Evolutionary conservation across 2,329 filamentous ascomycete genomes (phyloP).

Genomic region (Seiridium unicorne): DNA sequence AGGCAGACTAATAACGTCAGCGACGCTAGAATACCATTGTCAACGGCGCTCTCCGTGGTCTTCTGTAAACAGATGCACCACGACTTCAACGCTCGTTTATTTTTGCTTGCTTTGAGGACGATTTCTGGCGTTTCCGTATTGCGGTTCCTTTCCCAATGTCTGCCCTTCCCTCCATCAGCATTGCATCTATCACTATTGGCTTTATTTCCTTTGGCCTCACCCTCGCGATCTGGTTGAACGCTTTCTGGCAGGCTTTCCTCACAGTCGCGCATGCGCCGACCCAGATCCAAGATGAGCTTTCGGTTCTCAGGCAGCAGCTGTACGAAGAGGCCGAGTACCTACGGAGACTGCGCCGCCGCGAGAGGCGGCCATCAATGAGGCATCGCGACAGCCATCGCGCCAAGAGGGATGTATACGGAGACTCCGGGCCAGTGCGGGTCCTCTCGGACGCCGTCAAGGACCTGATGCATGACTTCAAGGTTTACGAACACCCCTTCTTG

Average conservation of each 20-base stretch:
- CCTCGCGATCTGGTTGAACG: constrained; percentile 3
- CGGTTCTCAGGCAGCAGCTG: constrained; percentile 1
- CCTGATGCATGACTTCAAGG: constrained; percentile 5
- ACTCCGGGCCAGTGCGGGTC: neutral
- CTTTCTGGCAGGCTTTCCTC: constrained; percentile 4
- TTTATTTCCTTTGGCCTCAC: constrained; percentile 7
- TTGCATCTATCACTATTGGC: neutral
- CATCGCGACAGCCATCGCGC: neutral
- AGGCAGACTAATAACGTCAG: too few species aligned
- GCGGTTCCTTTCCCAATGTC: neutral
- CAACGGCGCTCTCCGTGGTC: too few species aligned
- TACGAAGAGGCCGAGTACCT: constrained; percentile 5
- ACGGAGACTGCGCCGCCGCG: neutral
- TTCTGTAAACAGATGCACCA: too few species aligned
- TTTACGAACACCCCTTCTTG: constrained; percentile 1
- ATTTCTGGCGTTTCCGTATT: too few species aligned
- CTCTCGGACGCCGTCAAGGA: constrained; percentile 2
- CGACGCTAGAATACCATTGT: too few species aligned
- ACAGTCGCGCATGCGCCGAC: neutral
- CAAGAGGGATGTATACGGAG: neutral
- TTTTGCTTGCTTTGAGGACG: too few species aligned
- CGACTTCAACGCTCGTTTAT: too few species aligned
- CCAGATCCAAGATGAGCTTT: constrained; percentile 8
- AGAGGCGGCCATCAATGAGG: neutral
- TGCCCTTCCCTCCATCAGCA: neutral